Evolutionary conservation across 108 stramenopile genomes (phyloP).

Genomic region (Aurantiochytrium sp.): DNA sequence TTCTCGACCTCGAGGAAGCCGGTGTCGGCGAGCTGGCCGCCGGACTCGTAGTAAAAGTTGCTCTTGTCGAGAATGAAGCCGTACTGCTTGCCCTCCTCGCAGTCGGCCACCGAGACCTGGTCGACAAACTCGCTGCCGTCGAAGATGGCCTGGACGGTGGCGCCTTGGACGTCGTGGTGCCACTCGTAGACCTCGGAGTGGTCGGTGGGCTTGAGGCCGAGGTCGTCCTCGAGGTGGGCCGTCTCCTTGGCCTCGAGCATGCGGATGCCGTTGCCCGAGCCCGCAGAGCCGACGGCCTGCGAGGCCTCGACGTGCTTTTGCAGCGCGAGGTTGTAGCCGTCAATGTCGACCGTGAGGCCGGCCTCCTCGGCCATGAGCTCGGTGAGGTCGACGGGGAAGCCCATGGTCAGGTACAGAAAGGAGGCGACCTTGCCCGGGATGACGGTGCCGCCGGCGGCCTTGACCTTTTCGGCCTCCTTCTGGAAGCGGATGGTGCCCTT

Average conservation of each 20-base stretch:
- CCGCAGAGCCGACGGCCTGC: slow-evolving; percentile 58
- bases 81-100: slow-evolving; percentile 68
- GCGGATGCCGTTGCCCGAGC: slow-evolving; percentile 75
- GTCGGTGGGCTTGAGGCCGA: slow-evolving; percentile 71
- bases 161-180: slow-evolving; percentile 69
- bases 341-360: slow-evolving; percentile 82
- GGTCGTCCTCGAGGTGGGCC: slow-evolving; percentile 66
- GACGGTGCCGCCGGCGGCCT: slow-evolving; percentile 36
- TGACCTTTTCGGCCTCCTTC: slow-evolving; percentile 61
- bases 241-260: slow-evolving; percentile 95
- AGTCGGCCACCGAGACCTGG: slow-evolving; percentile 65
- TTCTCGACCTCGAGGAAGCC: slow-evolving; percentile 59
- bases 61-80: slow-evolving; percentile 85
- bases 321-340: slow-evolving; percentile 83
- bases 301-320: slow-evolving; percentile 70
- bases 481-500: slow-evolving; percentile 87
- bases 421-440: slow-evolving; percentile 87
- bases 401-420: slow-evolving; percentile 92
- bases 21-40: slow-evolving; percentile 90
- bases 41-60: slow-evolving; percentile 91
- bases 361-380: slow-evolving; percentile 97
- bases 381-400: slow-evolving; percentile 95
- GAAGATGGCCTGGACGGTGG: slow-evolving; percentile 77
- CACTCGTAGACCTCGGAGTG: slow-evolving; percentile 81
- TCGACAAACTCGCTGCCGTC: slow-evolving; percentile 61